phyloP scores from a whole-genome alignment of 1,284 basidiomycete species.

The Austroboletus novae-zelandiae region DNA sequence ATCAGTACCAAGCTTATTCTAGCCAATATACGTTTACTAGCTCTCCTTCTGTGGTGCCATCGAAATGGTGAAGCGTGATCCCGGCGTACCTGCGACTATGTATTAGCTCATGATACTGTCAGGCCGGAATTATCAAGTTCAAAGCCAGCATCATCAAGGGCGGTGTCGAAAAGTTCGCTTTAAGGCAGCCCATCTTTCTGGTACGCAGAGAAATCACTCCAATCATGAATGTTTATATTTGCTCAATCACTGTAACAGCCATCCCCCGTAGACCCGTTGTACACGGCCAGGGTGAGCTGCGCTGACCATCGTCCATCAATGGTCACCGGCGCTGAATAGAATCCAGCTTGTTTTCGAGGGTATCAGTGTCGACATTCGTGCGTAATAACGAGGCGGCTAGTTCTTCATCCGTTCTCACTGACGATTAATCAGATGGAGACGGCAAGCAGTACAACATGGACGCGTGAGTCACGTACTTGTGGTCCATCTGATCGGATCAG shows the following conservation, averaged over 20 bases:
- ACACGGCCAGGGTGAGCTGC: conserved; percentile 58
- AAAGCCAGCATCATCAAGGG: conserved; percentile 73
- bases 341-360: conserved; percentile 67
- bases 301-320: neutral
- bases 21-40: conserved; percentile 30
- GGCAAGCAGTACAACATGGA: conserved; percentile 79
- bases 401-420: neutral
- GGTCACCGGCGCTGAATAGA: neutral
- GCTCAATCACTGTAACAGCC: conserved; percentile 41
- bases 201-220: conserved; percentile 31
- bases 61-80: conserved; percentile 54
- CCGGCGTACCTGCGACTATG: neutral
- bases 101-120: neutral
- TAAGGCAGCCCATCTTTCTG: conserved; percentile 76
- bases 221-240: neutral
- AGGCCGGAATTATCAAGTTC: conserved; percentile 78
- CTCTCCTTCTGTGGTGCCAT: conserved; percentile 79
- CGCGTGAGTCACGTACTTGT: conserved; percentile 43
- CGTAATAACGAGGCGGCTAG: conserved; percentile 6
- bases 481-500: no score
- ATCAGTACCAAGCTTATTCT: neutral
- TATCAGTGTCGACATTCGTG: conserved; percentile 71
- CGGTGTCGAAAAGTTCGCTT: conserved; percentile 70
- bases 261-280: conserved; percentile 72
- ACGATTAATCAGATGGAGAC: conserved; percentile 52